A percentile compares a stretch with the other conserved stretches of the same genome.
Evolutionary conservation across 2,329 filamentous ascomycete species (phyloP).

Genomic region (Tolypocladium endophyticum): DNA sequence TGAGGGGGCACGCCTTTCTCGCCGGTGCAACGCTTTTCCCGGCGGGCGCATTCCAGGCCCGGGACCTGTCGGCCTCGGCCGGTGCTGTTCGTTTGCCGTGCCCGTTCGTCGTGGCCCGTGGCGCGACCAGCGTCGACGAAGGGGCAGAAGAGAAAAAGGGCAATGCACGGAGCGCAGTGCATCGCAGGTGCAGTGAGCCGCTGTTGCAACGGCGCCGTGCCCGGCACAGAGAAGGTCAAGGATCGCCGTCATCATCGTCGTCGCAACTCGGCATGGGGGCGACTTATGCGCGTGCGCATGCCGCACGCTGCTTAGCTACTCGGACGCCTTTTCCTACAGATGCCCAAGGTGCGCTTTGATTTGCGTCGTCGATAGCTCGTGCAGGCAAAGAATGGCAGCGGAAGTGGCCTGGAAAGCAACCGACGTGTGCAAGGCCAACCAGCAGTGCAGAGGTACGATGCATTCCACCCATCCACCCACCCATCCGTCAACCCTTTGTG

Average conservation of each 20-base stretch:
- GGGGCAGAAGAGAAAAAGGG: neutral
- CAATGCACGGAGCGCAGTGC: neutral
- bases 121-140: neutral
- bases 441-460: neutral
- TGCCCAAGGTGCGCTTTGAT: neutral
- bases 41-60: neutral
- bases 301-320: neutral
- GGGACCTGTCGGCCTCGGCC: neutral
- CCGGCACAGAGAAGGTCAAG: neutral
- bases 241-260: neutral
- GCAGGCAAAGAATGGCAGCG: too few species aligned
- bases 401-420: neutral
- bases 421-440: neutral
- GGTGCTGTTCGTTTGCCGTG: neutral
- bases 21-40: neutral
- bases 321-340: neutral
- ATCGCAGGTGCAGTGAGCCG: neutral
- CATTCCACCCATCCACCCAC: neutral
- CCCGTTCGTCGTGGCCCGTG: neutral
- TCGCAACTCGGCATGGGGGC: neutral
- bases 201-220: neutral
- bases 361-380: neutral
- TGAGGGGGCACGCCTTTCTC: neutral
- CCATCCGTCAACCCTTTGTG: constrained; percentile 4
- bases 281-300: neutral